Evolutionary conservation across 1,139 yeast genomes (phyloP), one percentile per base, ranked within the genome.

Genomic region (Candida smagusa): DNA sequence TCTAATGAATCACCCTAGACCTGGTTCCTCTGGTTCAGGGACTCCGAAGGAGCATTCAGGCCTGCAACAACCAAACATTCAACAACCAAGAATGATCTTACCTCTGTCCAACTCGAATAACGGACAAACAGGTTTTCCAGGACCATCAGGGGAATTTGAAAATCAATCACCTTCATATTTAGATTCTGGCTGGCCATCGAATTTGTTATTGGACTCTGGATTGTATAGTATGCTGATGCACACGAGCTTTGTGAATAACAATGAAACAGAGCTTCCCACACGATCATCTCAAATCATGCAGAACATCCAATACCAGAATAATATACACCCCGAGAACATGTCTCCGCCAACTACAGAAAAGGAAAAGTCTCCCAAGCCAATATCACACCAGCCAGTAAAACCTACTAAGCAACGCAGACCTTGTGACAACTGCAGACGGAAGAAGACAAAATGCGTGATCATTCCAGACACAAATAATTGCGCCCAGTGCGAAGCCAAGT

Each of bases 381-480:
- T n/a, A 23, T n/a, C 9, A n/a, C 26, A 9, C 4, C 11, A 9
- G 26, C 4, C 26, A 3, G n/a, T 34, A 4, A 33, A 38, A 25
- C 41, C 48, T 36, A 37, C 41, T 19, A 63, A 64, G 38, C 65
- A 57, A 32, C 58, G 70, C 22, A 61, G 76, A 11, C 83, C 85
- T 1, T 83, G 90, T 54, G 87, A 81, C 50, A 85, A 79, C 49
- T 83, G 90, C 56, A 65, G 86, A 38, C 64, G 84, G 41, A 63
- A 83, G 37, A 81, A 80, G 49, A 79, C 77, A 22, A 78, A 79
- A 51, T 83, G 92, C 63, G 79, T 81, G 6, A 62, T 75, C 47
- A 66, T 75, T 1, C 82, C 86, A 2, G 78, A 75, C 31, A 59
- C 79, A 11, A 63, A 69, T 34, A 77, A 74, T 46, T 83, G 90